These are phyloP conservation scores for Scortechinia acanthostroma DNA, from an alignment of 2,329 filamentous ascomycete species.

Conservation along the genomic window DNA sequence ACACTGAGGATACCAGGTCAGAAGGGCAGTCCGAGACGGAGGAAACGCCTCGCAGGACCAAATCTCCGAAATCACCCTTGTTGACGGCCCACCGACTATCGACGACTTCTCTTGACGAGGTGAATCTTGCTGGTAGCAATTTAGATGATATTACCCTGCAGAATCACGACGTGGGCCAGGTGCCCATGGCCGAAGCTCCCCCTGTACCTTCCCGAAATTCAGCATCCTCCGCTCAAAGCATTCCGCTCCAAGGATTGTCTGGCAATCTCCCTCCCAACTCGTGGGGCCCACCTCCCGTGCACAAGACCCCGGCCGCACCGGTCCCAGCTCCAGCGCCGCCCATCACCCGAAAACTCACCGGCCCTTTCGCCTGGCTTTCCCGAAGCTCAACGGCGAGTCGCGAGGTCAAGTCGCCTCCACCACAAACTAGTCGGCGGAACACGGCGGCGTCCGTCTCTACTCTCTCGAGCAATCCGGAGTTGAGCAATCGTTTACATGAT, in stretches of 20 bases:
- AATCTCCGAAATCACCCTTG: neutral
- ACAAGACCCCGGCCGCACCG: constrained; percentile 15
- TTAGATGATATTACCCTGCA: neutral
- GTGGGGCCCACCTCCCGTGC: constrained; percentile 32
- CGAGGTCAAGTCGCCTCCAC: constrained; percentile 33
- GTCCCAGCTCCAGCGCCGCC: constrained; percentile 12
- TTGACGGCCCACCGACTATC: neutral
- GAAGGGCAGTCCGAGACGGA: neutral
- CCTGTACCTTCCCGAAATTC: neutral
- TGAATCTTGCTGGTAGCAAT: neutral
- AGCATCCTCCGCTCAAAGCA: neutral
- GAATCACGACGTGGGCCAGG: neutral
- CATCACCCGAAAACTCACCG: constrained; percentile 46
- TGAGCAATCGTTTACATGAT: constrained; percentile 40
- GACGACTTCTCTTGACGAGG: neutral
- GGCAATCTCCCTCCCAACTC: constrained; percentile 42
- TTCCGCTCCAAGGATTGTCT: neutral
- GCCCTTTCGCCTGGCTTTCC: constrained; percentile 54
- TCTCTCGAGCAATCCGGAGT: constrained; percentile 47
- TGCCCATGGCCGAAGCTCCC: neutral
- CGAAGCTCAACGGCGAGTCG: constrained; percentile 35
- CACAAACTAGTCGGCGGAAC: constrained; percentile 35
- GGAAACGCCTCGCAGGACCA: neutral
- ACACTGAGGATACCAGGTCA: neutral
- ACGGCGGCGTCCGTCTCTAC: constrained; percentile 53